Conservation (phyloP, 1,284 basidiomycete genomes). For the Acaromyces ingoldii region DNA sequence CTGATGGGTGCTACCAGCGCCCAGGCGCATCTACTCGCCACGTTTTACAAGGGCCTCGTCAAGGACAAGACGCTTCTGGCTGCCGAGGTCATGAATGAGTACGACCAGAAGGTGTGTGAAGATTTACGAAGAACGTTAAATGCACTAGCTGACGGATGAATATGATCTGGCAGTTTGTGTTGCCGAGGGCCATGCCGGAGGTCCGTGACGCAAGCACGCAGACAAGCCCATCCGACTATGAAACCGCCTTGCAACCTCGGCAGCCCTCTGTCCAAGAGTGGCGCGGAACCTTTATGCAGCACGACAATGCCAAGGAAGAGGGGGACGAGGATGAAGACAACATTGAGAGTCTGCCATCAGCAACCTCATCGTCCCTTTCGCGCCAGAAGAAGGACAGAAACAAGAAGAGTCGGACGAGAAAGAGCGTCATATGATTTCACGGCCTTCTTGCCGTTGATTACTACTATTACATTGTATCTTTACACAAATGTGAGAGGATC, state of each 20-base stretch:
- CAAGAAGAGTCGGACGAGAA: too few relatives aligned
- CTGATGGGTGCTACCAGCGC: slow-evolving; percentile 15
- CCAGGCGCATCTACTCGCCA: slow-evolving; percentile 20
- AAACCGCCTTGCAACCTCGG: too few relatives aligned
- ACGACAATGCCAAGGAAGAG: background rate
- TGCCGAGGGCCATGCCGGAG: slow-evolving; percentile 25
- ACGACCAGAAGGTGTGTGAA: slow-evolving; percentile 22
- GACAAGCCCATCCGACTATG: slow-evolving; percentile 13
- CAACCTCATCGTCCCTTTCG: background rate
- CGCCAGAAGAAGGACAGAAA: background rate
- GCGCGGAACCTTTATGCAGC: background rate
- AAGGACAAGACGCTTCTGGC: slow-evolving; percentile 28
- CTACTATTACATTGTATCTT: background rate
- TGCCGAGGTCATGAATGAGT: slow-evolving; percentile 33
- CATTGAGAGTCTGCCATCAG: background rate
- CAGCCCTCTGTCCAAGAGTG: background rate
- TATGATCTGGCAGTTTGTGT: slow-evolving; percentile 20
- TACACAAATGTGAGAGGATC: background rate
- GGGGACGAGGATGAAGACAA: background rate
- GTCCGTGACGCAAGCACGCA: slow-evolving; percentile 28
- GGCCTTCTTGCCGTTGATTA: background rate
- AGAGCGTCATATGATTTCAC: background rate
- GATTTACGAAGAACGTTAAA: background rate
- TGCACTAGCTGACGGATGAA: background rate
- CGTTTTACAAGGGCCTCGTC: slow-evolving; percentile 26